These are phyloP conservation scores for Amborella trichopoda DNA, from an alignment of 164 flowering plant genomes.

Conservation along the genomic window DNA sequence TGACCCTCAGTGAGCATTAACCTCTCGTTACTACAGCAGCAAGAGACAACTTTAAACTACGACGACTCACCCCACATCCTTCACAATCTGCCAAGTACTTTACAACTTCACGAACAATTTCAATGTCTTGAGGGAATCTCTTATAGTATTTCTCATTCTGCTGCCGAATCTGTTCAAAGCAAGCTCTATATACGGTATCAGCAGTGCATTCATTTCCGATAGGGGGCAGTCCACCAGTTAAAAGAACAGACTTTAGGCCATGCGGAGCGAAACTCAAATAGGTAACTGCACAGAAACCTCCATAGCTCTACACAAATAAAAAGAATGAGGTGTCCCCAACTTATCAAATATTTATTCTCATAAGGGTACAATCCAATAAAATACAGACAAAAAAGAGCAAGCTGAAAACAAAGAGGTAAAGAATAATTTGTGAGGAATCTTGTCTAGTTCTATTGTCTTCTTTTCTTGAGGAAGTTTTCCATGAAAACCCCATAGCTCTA, in stretches of 20 bases:
- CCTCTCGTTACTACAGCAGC: background rate
- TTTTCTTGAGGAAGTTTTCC: too few relatives aligned
- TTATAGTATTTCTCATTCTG: conserved; percentile 89
- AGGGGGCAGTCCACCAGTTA: conserved; percentile 96
- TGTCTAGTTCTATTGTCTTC: too few relatives aligned
- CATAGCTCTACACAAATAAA: conserved; percentile 92
- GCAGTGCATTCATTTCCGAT: conserved; percentile 68
- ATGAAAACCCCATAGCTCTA: too few relatives aligned
- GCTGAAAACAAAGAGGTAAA: too few relatives aligned
- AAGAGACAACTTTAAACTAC: conserved; percentile 3
- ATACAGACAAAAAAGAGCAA: too few relatives aligned
- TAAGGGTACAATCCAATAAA: too few relatives aligned
- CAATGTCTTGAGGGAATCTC: conserved; percentile 86
- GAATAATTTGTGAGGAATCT: too few relatives aligned
- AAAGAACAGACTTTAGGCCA: conserved; percentile 74
- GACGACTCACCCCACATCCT: conserved; percentile 69
- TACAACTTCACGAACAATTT: conserved; percentile 66
- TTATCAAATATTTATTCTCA: too few relatives aligned
- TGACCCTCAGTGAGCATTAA: background rate
- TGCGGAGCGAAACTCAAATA: conserved; percentile 91
- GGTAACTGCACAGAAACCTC: conserved; percentile 95
- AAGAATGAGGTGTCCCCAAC: too few relatives aligned
- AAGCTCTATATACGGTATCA: conserved; percentile 57
- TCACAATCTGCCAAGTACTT: conserved; percentile 56
- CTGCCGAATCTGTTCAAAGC: conserved; percentile 39